Evolutionary conservation across 495 filamentous ascomycete species (phyloP), one percentile per base, ranked within the genome.

Genomic region (Durotheca rogersii): DNA sequence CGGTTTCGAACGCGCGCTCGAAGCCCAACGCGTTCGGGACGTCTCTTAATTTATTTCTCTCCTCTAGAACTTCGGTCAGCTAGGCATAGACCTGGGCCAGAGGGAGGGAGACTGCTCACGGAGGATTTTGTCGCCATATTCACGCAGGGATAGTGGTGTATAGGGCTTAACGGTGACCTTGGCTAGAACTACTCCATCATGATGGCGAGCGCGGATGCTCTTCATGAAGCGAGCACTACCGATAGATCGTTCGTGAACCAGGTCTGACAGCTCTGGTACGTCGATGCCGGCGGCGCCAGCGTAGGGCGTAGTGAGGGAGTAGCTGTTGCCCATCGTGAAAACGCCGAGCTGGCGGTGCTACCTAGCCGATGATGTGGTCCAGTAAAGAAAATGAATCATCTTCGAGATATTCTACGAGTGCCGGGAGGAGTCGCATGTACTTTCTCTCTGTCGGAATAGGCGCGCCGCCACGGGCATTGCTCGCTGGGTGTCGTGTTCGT

Each of bases 161-260:
- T 79, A 94, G 10, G 92, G 90, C 66, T 97, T 99, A 72, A 96
- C 86, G 44, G 95, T 85, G 10, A 95, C 84, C 72, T 96, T 97
- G 61, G 90, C 89, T 43, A 96, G 83, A 15, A 93, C 90, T 12
- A 95, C 72, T 37, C 94, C 93, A 77, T 95, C 86, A 37, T 84
- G 84, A 65, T 94, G 86, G 38, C 90, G 77, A 12, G 94, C 94
- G 50, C 91, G 81, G 53, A 97, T 90, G 55, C 86, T 92, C 70
- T 97, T 97, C 84, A 97, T 92, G 63, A 99, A 96, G 20, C 93
- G 81, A n/a, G 89, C 90, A 45, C 84, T 86, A 36, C 93, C 94
- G 62, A 97, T 83, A 11, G 90, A 88, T 69, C 86, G 91, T 68
- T 99, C 93, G 75, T 96, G 96, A 20, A 81, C 78, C 53, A 96